These are phyloP conservation scores for Physcia stellaris DNA, from an alignment of 495 filamentous ascomycete genomes.

Conservation along the genomic window DNA sequence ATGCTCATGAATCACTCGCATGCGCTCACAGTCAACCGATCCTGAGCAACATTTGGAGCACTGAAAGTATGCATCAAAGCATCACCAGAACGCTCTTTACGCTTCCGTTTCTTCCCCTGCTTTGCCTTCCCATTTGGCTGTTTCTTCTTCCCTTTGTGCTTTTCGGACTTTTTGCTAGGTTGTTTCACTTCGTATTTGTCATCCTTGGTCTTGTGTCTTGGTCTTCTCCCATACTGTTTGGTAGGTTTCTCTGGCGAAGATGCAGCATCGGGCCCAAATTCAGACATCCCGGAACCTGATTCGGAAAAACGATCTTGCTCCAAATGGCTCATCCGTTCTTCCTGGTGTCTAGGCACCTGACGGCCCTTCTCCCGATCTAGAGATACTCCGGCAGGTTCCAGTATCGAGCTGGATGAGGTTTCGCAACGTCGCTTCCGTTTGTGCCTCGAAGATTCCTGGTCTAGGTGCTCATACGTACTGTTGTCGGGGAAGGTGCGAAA, in stretches of 20 bases:
- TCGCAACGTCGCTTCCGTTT: slow-evolving; percentile 12
- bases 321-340: too few relatives aligned
- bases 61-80: slow-evolving; percentile 48
- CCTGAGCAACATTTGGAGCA: slow-evolving; percentile 47
- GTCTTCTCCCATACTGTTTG: slow-evolving; percentile 39
- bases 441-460: not conserved
- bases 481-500: slow-evolving; percentile 10
- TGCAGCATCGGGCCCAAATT: too few relatives aligned
- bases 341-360: too few relatives aligned
- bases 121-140: slow-evolving; percentile 22
- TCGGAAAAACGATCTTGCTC: too few relatives aligned
- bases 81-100: slow-evolving; percentile 26
- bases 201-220: slow-evolving; percentile 46
- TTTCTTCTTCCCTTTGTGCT: slow-evolving; percentile 34
- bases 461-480: not conserved
- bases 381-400: slow-evolving; percentile 14
- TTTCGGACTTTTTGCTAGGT: slow-evolving; percentile 6
- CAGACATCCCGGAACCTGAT: too few relatives aligned
- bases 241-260: not conserved
- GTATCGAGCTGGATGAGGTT: slow-evolving; percentile 17
- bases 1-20: not conserved
- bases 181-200: slow-evolving; percentile 37
- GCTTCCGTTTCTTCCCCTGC: slow-evolving; percentile 28
- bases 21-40: slow-evolving; percentile 56
- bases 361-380: too few relatives aligned